Evolutionary conservation across 768 basidiomycete species (phyloP).

Genomic region (Mrakia blollopis): DNA sequence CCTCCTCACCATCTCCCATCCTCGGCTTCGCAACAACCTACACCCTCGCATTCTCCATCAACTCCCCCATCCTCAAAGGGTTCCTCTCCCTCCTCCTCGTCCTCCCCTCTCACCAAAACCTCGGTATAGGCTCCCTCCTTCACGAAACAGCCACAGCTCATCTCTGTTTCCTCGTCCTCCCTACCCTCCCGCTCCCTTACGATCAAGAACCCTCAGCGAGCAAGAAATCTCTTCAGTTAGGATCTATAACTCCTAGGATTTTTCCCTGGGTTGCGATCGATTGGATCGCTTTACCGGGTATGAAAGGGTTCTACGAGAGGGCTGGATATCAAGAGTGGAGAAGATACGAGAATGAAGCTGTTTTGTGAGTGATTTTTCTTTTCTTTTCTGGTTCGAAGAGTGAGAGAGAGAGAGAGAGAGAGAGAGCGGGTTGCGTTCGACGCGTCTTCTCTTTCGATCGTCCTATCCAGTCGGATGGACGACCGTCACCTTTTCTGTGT

Average conservation of each 20-base stretch:
- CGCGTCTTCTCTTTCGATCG: not conserved
- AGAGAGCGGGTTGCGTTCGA: not conserved
- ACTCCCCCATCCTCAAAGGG: not conserved
- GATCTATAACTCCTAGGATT: not conserved
- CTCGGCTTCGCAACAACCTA: not conserved
- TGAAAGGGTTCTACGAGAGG: constrained; percentile 2
- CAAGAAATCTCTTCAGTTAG: not conserved
- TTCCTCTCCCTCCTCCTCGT: not conserved
- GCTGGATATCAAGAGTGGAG: not conserved
- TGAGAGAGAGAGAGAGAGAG: too few relatives aligned
- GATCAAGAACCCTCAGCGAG: not conserved
- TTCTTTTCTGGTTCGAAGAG: not conserved
- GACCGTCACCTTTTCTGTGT: too few relatives aligned
- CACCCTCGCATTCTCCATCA: not conserved
- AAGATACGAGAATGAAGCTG: not conserved
- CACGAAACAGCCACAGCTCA: not conserved
- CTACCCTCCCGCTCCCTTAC: not conserved
- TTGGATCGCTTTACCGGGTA: too few relatives aligned
- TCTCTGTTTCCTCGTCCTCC: not conserved
- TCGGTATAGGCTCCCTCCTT: not conserved
- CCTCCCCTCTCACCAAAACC: not conserved
- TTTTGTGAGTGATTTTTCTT: not conserved
- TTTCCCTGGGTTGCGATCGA: not conserved
- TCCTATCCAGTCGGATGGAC: too few relatives aligned
- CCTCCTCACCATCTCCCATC: not conserved